Conservation (phyloP, 2,329 filamentous ascomycete genomes). For the Talaromyces marneffei region DNA sequence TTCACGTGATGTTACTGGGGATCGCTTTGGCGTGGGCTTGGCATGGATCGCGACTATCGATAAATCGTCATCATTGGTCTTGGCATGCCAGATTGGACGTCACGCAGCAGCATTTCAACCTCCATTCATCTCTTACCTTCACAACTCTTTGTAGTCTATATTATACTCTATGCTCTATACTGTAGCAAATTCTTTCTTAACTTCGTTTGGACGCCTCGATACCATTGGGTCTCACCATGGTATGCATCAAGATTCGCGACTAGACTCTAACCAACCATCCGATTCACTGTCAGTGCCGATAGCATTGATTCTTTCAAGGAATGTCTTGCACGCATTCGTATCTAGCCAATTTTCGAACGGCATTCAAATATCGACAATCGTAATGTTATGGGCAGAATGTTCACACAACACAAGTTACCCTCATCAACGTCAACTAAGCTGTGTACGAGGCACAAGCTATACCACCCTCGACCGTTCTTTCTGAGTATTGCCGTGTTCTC, state of each 20-base stretch:
- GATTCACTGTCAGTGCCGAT: neutral
- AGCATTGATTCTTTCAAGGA: neutral
- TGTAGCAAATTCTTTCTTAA: neutral
- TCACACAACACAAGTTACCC: conserved; percentile 19
- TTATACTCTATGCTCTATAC: neutral
- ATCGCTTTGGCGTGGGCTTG: neutral
- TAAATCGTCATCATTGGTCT: conserved; percentile 1
- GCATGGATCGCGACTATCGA: conserved; percentile 1
- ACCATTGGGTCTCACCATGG: neutral
- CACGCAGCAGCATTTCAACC: neutral
- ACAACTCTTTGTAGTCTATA: neutral
- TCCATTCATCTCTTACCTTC: neutral
- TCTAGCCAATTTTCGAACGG: neutral
- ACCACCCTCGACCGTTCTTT: conserved; percentile 44
- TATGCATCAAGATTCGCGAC: neutral
- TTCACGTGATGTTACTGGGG: neutral
- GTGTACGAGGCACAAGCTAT: conserved; percentile 19
- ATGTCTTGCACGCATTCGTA: neutral
- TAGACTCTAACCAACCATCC: neutral
- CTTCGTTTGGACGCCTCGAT: neutral
- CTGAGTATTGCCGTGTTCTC: conserved; percentile 37
- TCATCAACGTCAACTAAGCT: conserved; percentile 20
- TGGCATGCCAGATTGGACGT: neutral
- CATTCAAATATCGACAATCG: neutral
- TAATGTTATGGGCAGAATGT: conserved; percentile 30